Evolutionary conservation across 169 alveolate genomes (phyloP).

Genomic region (Cryptosporidium sp.): DNA sequence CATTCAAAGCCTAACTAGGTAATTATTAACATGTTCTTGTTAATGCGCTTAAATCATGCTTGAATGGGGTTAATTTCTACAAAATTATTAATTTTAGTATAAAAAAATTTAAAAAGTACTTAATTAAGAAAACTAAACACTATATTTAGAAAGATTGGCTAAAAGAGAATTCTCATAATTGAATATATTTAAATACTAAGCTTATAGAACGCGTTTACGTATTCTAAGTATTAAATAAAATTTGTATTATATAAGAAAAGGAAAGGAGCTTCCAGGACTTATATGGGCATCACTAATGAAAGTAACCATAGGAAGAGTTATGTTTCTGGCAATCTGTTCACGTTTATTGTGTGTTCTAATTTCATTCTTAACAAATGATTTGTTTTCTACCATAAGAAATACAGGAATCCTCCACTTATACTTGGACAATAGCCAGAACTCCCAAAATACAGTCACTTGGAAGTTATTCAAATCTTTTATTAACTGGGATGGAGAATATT

Average conservation of each 20-base stretch:
- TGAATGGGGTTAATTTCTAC: conserved; percentile 4
- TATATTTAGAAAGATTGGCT: neutral
- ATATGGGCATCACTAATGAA: neutral
- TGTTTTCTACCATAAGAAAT: conserved; percentile 32
- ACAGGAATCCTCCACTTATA: conserved; percentile 30
- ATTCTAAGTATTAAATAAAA: too few relatives aligned
- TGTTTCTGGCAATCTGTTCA: conserved; percentile 14
- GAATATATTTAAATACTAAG: too few relatives aligned
- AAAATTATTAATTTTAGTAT: neutral
- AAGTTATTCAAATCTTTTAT: conserved; percentile 43
- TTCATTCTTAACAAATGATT: conserved; percentile 21
- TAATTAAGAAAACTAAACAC: neutral
- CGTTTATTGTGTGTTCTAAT: conserved; percentile 33
- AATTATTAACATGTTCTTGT: neutral
- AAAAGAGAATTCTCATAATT: neutral
- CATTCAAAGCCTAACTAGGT: neutral
- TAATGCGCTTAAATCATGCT: conserved; percentile 11
- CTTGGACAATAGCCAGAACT: neutral
- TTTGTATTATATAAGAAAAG: neutral
- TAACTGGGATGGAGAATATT: conserved; percentile 72
- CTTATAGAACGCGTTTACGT: neutral
- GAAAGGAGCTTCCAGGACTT: neutral
- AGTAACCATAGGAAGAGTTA: neutral
- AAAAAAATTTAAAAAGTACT: neutral
- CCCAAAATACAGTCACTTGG: conserved; percentile 22